These are phyloP conservation scores for Vickermania spadyakhi DNA, from an alignment of 208 protist species.

Conservation along the genomic window DNA sequence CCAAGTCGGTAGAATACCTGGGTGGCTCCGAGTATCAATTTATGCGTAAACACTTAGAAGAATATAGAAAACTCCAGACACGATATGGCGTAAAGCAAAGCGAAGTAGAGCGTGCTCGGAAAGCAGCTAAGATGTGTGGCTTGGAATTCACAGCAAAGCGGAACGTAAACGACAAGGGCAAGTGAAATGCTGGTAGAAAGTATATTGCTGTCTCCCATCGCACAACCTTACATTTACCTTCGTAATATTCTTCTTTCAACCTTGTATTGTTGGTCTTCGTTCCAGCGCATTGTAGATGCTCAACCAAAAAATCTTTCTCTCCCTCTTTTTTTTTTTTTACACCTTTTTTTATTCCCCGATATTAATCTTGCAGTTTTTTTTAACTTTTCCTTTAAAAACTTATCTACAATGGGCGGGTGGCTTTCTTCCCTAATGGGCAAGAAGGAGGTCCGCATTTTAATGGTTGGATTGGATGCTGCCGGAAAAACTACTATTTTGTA, in stretches of 20 bases:
- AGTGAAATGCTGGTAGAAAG: slow-evolving; percentile 8
- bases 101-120: slow-evolving; percentile 65
- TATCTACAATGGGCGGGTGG: slow-evolving; percentile 12
- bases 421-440: slow-evolving; percentile 70
- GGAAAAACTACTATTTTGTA: slow-evolving; percentile 96
- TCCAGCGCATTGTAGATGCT: background rate
- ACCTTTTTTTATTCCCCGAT: background rate
- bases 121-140: slow-evolving; percentile 70
- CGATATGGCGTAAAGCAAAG: slow-evolving; percentile 78
- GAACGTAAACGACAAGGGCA: no score
- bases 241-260: no score
- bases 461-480: slow-evolving; percentile 93
- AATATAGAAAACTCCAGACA: slow-evolving; percentile 63
- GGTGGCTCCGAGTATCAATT: slow-evolving; percentile 48
- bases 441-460: slow-evolving; percentile 90
- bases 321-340: slow-evolving; percentile 7
- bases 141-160: slow-evolving; percentile 82
- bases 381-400: background rate
- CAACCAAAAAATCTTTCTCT: background rate
- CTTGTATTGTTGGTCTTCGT: no score
- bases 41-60: slow-evolving; percentile 40
- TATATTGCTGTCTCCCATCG: no score
- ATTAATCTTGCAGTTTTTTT: slow-evolving; percentile 8
- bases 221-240: no score
- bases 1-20: slow-evolving; percentile 10